Conservation (phyloP, 257 asterid species). For the Fraxinus anomala region DNA sequence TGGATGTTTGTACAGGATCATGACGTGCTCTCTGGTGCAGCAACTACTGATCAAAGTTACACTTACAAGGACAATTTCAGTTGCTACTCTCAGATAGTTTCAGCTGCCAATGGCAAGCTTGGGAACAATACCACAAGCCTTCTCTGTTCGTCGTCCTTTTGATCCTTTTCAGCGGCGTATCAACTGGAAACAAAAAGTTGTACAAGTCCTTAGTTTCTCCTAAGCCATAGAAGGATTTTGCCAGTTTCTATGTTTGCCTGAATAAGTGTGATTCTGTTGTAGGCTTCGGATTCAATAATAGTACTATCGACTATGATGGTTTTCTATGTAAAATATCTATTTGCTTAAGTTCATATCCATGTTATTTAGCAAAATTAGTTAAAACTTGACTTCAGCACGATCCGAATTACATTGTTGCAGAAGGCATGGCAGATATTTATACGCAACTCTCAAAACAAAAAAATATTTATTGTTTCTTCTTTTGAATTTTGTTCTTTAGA, state of each 20-base stretch:
- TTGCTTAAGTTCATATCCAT: too few species aligned
- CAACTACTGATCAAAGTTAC: slow-evolving; percentile 51
- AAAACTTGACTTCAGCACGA: too few species aligned
- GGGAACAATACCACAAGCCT: slow-evolving; percentile 34
- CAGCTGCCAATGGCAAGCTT: slow-evolving; percentile 49
- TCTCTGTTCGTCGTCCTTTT: slow-evolving; percentile 40
- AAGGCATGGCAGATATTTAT: too few species aligned
- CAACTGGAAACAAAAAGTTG: slow-evolving; percentile 1
- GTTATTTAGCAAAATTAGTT: too few species aligned
- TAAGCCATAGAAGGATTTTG: not conserved
- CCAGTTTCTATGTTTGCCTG: not conserved
- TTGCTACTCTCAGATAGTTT: slow-evolving; percentile 50
- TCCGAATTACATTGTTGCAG: too few species aligned
- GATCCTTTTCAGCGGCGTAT: not conserved
- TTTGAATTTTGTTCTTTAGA: too few species aligned
- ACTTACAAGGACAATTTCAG: slow-evolving; percentile 31
- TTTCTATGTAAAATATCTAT: not conserved
- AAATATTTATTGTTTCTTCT: too few species aligned
- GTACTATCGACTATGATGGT: not conserved
- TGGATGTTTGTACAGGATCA: slow-evolving; percentile 70
- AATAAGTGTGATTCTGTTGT: not conserved
- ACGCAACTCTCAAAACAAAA: too few species aligned
- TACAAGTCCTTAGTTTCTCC: not conserved
- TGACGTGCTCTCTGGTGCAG: slow-evolving; percentile 65
- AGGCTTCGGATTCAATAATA: not conserved